phyloP scores from a whole-genome alignment of 2,329 filamentous ascomycete species.

The Polychaeton citri region DNA sequence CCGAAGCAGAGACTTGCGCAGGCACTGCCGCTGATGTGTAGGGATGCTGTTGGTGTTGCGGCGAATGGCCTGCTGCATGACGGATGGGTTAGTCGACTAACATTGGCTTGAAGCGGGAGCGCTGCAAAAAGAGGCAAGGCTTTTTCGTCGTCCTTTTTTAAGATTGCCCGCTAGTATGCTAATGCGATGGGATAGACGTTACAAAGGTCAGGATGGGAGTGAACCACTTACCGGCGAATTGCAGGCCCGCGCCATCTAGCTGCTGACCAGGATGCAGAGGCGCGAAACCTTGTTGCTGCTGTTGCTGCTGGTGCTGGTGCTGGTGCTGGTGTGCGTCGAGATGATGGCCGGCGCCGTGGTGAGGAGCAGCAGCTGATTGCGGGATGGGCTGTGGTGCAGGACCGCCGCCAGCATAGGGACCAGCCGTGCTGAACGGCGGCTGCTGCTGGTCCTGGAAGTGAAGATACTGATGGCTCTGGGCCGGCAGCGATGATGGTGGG shows the following conservation, averaged over 20 bases:
- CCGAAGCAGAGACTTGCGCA: conserved; percentile 9
- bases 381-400: too few species aligned
- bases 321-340: conserved; percentile 8
- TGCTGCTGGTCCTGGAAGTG: too few species aligned
- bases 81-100: background rate
- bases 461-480: conserved; percentile 1
- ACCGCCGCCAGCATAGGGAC: too few species aligned
- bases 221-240: conserved; percentile 16
- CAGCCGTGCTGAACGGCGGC: too few species aligned
- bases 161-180: background rate
- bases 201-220: background rate
- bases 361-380: too few species aligned
- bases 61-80: background rate
- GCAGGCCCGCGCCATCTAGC: background rate
- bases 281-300: conserved; percentile 15
- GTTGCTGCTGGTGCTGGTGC: conserved; percentile 17
- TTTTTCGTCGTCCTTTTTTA: background rate
- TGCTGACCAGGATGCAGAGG: conserved; percentile 1
- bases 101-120: too few species aligned
- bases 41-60: conserved; percentile 10
- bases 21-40: conserved; percentile 24
- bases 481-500: too few species aligned
- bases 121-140: too few species aligned
- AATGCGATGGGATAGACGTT: conserved; percentile 1
- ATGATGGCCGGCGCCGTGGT: too few species aligned